A percentile compares a stretch with the other conserved stretches of the same genome.
Evolutionary conservation across 2,329 filamentous ascomycete species (phyloP).

Genomic region (Zarea fungicola): DNA sequence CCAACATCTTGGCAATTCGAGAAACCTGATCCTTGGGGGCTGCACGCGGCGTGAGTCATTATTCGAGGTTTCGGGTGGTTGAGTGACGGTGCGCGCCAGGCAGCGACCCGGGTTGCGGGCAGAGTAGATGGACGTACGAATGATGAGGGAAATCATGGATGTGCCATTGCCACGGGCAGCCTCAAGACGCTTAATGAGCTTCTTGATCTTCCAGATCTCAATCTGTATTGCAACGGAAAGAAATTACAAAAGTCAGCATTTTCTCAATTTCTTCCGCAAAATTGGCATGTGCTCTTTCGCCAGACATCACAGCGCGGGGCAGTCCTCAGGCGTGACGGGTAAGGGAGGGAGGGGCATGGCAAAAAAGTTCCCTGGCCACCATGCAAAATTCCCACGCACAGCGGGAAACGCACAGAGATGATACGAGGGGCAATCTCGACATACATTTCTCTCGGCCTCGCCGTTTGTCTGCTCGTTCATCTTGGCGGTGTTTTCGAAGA

Average conservation of each 20-base stretch:
- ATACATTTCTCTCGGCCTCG: constrained; percentile 16
- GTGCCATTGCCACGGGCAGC: constrained; percentile 97
- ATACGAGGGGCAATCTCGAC: constrained; percentile 6
- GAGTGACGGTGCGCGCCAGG: background rate
- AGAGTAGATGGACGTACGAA: constrained; percentile 59
- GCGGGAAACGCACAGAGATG: constrained; percentile 6
- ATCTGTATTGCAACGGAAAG: constrained; percentile 40
- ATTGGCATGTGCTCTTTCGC: background rate
- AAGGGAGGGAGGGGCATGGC: constrained; percentile 12
- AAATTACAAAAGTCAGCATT: constrained; percentile 7
- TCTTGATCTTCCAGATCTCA: constrained; percentile 97
- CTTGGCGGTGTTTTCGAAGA: constrained; percentile 5
- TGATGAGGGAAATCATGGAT: constrained; percentile 99
- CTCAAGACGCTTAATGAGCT: constrained; percentile 97
- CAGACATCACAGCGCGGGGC: constrained; percentile 3
- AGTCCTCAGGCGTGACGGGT: constrained; percentile 4
- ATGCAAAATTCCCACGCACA: constrained; percentile 11
- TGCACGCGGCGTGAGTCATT: constrained; percentile 30
- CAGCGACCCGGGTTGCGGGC: background rate
- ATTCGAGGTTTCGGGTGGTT: background rate
- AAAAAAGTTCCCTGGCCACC: constrained; percentile 10
- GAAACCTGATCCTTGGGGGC: constrained; percentile 98
- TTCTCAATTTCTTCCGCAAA: background rate
- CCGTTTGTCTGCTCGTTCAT: constrained; percentile 14
- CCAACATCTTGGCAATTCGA: constrained; percentile 97